Base-by-base conservation (phyloP, 192 early-diverging fungal genomes). In the Rhizoclosmatium sp. region DNA sequence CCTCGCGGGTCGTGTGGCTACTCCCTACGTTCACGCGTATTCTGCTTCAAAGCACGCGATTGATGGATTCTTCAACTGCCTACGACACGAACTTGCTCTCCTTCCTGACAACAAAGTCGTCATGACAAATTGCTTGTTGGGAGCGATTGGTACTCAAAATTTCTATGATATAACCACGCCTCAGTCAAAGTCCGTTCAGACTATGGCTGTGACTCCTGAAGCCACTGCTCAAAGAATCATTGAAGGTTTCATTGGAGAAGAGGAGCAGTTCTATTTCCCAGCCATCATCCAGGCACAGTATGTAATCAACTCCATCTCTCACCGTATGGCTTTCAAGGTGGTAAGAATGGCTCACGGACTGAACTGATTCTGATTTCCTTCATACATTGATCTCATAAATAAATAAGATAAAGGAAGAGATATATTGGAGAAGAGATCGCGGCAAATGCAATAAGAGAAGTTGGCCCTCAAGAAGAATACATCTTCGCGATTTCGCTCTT, bases 21-120 rank as follows among this genome's bases (percentile, higher is more conserved):
- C 92, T 48, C 93, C 93, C 1, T 91, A 92, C 16, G 89, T 93
- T 3, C 83, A 89, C 4, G 81, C 94, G 58, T 95, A 95, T 71
- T 87, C 86, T 69, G 93, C 90, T 2, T 90, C 90, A 64, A 95
- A 95, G 54, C 92, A 93, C 67, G 94, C 94, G 0, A 85, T 92
- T 5, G 87, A 93, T 19, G 94, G 92, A 0, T 95, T 91, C 82
- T 94, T 95, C 84, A 85, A 89, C 59, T 84, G 92, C 5, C 73
- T 94, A 44, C 86, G 94, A 1, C 91, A 93, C 80, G 94, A 95
- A 74, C 83, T 94, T 4, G 82, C 82, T 0, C 12, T 56, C 3
- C 21, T 44, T 12, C 39, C 31, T 16, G 14, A 69, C 10, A 69
- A 48, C 14, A 14, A 49, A 16, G 40, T 41, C 10, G 54, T 72